These are phyloP conservation scores for Talaromyces pinophilus DNA, from an alignment of 2,329 filamentous ascomycete species.

Conservation along the genomic window DNA sequence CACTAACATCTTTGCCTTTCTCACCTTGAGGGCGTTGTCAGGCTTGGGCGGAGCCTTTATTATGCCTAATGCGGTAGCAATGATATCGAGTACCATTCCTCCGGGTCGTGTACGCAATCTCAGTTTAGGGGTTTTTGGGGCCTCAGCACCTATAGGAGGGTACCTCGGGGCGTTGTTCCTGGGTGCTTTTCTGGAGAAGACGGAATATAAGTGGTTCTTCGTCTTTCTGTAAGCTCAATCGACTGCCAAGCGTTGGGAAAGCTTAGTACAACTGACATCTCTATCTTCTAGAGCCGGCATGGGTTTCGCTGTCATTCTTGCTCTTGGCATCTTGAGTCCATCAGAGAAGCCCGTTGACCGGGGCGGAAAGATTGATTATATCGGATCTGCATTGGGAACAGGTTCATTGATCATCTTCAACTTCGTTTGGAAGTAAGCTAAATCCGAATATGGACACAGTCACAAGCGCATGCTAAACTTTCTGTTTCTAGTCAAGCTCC, in stretches of 20 bases:
- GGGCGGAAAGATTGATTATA: constrained; percentile 44
- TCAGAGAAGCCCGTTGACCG: constrained; percentile 36
- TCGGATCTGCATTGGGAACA: constrained; percentile 45
- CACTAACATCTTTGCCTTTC: constrained; percentile 46
- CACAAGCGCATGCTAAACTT: neutral
- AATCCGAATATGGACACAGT: neutral
- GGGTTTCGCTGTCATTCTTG: constrained; percentile 28
- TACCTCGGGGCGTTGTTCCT: constrained; percentile 47
- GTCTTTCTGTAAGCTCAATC: constrained; percentile 39
- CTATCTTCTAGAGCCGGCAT: constrained; percentile 28
- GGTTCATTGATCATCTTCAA: constrained; percentile 52
- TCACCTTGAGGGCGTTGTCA: constrained; percentile 48
- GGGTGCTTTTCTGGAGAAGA: constrained; percentile 41
- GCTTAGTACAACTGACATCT: neutral
- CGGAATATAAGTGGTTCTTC: constrained; percentile 47
- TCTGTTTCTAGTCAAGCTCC: constrained; percentile 43
- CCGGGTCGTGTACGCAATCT: constrained; percentile 51
- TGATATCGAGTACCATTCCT: constrained; percentile 52
- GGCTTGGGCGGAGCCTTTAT: constrained; percentile 56
- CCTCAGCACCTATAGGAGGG: constrained; percentile 51
- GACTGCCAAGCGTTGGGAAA: neutral
- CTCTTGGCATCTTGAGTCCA: constrained; percentile 33
- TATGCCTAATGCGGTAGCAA: constrained; percentile 56
- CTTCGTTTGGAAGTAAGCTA: constrained; percentile 54
- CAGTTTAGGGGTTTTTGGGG: constrained; percentile 51